Percentiles rank a stretch among this genome's conserved stretches.
phyloP scores from a whole-genome alignment of 495 filamentous ascomycete genomes.

The Peziza echinospora region DNA sequence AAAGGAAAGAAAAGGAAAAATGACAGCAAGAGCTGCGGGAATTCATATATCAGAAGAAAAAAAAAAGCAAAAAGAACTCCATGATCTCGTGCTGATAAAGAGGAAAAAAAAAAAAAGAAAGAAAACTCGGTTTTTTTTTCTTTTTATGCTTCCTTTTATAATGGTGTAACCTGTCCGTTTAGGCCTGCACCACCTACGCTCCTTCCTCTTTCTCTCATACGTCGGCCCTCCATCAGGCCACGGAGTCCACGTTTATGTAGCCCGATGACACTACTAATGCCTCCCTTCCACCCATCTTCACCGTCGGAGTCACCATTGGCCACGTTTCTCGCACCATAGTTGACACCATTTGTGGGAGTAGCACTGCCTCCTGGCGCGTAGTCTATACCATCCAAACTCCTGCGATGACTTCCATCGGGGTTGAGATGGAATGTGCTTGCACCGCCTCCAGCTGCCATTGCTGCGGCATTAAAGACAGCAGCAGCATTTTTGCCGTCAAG shows the following conservation, averaged over 20 bases:
- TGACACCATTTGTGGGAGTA: conserved; percentile 13
- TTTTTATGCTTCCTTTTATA: no score
- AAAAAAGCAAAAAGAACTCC: no score
- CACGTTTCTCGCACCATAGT: neutral
- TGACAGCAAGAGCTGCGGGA: no score
- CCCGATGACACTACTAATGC: conserved; percentile 83
- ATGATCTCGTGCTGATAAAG: no score
- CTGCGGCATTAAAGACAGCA: conserved; percentile 92
- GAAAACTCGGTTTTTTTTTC: no score
- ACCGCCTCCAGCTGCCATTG: conserved; percentile 92
- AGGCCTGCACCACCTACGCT: conserved; percentile 15
- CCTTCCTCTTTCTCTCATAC: conserved; percentile 50
- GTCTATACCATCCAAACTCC: conserved; percentile 14
- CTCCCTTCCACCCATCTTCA: conserved; percentile 57
- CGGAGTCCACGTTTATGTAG: conserved; percentile 82
- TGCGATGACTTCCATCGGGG: conserved; percentile 7
- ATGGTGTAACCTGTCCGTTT: no score
- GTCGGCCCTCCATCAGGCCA: conserved; percentile 83
- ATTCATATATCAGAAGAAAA: no score
- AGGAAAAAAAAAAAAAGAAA: no score
- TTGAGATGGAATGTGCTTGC: conserved; percentile 7
- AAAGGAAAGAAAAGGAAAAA: no score
- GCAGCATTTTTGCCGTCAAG: conserved; percentile 86
- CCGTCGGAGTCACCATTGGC: conserved; percentile 4
- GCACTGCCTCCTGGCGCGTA: conserved; percentile 3